A percentile compares a stretch with the other conserved stretches of the same genome.
Evolutionary conservation across 371 early-diverging fungal species (phyloP).

Genomic region (Blakeslea trispora): DNA sequence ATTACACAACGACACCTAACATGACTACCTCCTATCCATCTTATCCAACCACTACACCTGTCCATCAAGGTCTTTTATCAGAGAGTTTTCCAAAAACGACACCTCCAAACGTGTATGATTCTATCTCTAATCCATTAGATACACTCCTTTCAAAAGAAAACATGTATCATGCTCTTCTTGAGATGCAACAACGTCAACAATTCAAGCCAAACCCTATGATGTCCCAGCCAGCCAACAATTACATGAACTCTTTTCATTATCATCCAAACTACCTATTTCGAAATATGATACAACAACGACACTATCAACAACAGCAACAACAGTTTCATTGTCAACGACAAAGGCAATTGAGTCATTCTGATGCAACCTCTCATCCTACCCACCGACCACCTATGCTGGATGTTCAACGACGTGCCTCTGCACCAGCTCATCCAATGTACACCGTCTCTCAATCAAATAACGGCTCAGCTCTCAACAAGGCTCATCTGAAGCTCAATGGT

Average conservation of each 20-base stretch:
- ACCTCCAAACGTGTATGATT: not conserved
- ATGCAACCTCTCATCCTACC: not conserved
- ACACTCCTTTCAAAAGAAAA: conserved; percentile 6
- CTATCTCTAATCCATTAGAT: not conserved
- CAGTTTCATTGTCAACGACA: not conserved
- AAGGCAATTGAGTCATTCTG: not conserved
- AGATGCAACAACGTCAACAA: conserved; percentile 5
- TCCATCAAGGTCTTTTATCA: conserved; percentile 1
- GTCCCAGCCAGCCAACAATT: conserved; percentile 1
- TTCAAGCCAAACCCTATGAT: not conserved
- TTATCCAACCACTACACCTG: not conserved
- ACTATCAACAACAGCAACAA: conserved; percentile 1
- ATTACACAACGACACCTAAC: not conserved
- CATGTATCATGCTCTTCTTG: conserved; percentile 9
- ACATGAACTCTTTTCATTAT: not conserved
- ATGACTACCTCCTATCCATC: not conserved
- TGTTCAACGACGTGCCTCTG: conserved; percentile 4
- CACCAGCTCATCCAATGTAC: not conserved
- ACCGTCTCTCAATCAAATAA: conserved; percentile 10
- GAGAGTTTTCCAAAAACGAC: conserved; percentile 4
- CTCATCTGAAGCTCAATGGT: conserved; percentile 15
- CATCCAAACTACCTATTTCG: not conserved
- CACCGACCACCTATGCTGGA: not conserved
- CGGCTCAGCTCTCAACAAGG: conserved; percentile 18
- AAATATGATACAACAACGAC: conserved; percentile 1